phyloP scores from a whole-genome alignment of 108 stramenopile genomes.

The Bacterosira constricta region DNA sequence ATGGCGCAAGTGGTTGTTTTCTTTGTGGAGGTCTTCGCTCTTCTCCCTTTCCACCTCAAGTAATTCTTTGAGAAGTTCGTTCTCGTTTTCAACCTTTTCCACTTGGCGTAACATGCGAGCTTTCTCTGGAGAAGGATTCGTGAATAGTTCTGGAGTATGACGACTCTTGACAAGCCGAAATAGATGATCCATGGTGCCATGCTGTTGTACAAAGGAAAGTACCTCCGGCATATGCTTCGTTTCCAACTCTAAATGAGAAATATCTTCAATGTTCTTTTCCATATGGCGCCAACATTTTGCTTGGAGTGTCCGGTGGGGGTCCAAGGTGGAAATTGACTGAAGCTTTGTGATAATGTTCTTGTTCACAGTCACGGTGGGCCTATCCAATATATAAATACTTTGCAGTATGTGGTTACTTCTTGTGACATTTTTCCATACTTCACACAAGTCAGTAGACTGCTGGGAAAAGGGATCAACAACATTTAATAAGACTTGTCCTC shows the following conservation, averaged over 20 bases:
- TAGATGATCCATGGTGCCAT: constrained; percentile 21
- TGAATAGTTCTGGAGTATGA: constrained; percentile 19
- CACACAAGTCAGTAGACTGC: background rate
- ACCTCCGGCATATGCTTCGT: constrained; percentile 25
- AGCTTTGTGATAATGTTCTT: background rate
- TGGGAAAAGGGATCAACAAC: constrained; percentile 7
- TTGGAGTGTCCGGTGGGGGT: constrained; percentile 13
- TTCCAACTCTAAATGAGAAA: constrained; percentile 27
- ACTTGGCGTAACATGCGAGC: constrained; percentile 30
- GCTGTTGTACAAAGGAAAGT: constrained; percentile 23
- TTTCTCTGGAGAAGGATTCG: constrained; percentile 31
- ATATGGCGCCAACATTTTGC: constrained; percentile 12
- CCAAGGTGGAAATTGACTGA: constrained; percentile 1
- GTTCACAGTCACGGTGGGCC: background rate
- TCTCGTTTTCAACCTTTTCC: constrained; percentile 30
- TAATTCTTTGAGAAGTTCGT: constrained; percentile 22
- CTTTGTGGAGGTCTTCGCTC: constrained; percentile 12
- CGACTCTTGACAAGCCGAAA: constrained; percentile 21
- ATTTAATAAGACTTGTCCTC: background rate
- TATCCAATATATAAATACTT: constrained; percentile 3
- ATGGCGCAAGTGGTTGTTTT: constrained; percentile 7
- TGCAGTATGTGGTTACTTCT: constrained; percentile 11
- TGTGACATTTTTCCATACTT: constrained; percentile 11
- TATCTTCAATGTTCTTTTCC: constrained; percentile 11
- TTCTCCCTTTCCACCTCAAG: constrained; percentile 30